phyloP scores from a whole-genome alignment of 2,329 filamentous ascomycete genomes.

The Xenoacremonium recifei region DNA sequence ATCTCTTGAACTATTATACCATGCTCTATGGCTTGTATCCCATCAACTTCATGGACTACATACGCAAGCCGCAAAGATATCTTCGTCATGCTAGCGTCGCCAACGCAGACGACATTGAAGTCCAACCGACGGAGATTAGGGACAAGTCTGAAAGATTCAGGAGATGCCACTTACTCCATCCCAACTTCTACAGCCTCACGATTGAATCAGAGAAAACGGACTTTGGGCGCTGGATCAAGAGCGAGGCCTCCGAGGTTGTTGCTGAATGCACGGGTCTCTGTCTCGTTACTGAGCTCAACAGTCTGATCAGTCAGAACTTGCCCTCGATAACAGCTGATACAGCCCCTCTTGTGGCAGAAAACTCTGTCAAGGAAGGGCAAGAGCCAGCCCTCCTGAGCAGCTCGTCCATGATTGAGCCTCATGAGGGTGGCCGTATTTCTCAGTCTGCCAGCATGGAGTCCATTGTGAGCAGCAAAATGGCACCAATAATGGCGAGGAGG shows the following conservation, averaged over 20 bases:
- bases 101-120: slow-evolving; percentile 70
- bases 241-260: slow-evolving; percentile 76
- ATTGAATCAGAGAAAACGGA: slow-evolving; percentile 78
- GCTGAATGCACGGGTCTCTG: slow-evolving; percentile 76
- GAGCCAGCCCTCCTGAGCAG: slow-evolving; percentile 42
- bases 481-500: slow-evolving; percentile 35
- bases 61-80: slow-evolving; percentile 77
- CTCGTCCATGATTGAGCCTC: slow-evolving; percentile 30
- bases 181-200: slow-evolving; percentile 80
- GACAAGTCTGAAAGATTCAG: slow-evolving; percentile 74
- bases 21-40: slow-evolving; percentile 82
- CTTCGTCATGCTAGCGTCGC: slow-evolving; percentile 70
- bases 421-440: slow-evolving; percentile 52
- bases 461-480: slow-evolving; percentile 36
- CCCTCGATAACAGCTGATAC: slow-evolving; percentile 19
- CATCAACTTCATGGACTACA: slow-evolving; percentile 83
- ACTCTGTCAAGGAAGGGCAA: slow-evolving; percentile 30
- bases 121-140: slow-evolving; percentile 75
- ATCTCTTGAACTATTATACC: slow-evolving; percentile 74
- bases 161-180: slow-evolving; percentile 71
- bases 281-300: slow-evolving; percentile 25
- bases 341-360: slow-evolving; percentile 25
- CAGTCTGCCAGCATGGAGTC: slow-evolving; percentile 50
- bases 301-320: slow-evolving; percentile 21
- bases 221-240: slow-evolving; percentile 74